phyloP scores from a whole-genome alignment of 2,329 filamentous ascomycete genomes.

The Colletotrichum sp. region DNA sequence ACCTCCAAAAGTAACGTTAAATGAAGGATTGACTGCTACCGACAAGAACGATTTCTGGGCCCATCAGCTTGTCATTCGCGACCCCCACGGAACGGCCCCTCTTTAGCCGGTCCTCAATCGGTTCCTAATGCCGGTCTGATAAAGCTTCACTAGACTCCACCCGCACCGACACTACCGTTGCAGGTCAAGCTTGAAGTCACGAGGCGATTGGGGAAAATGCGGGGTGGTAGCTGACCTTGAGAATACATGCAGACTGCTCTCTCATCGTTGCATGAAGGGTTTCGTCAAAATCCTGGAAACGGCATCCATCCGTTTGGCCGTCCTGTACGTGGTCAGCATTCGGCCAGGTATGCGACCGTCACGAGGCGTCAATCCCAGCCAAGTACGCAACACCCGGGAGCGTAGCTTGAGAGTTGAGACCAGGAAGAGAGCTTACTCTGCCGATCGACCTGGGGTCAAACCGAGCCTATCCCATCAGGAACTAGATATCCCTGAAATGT shows the following conservation, averaged over 20 bases:
- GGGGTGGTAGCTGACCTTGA: neutral
- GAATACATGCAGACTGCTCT: neutral
- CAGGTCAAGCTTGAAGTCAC: neutral
- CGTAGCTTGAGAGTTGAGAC: neutral
- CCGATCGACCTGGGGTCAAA: neutral
- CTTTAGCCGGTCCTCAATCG: neutral
- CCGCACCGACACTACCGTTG: neutral
- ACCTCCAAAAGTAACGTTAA: neutral
- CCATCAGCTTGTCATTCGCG: neutral
- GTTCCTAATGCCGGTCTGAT: neutral
- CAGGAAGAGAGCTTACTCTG: neutral
- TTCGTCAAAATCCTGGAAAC: neutral
- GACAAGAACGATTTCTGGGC: neutral
- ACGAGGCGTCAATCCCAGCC: neutral
- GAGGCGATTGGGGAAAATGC: neutral
- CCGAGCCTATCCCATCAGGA: neutral
- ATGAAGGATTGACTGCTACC: neutral
- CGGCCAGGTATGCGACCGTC: neutral
- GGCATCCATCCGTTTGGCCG: neutral
- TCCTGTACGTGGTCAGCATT: neutral
- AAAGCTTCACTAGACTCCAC: neutral
- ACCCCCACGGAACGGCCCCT: neutral
- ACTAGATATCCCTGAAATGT: neutral
- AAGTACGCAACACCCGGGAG: neutral
- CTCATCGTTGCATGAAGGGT: neutral